A percentile compares a stretch with the other conserved stretches of the same genome.
Evolutionary conservation across 257 asterid species (phyloP).

Genomic region (Osmanthus fragrans): DNA sequence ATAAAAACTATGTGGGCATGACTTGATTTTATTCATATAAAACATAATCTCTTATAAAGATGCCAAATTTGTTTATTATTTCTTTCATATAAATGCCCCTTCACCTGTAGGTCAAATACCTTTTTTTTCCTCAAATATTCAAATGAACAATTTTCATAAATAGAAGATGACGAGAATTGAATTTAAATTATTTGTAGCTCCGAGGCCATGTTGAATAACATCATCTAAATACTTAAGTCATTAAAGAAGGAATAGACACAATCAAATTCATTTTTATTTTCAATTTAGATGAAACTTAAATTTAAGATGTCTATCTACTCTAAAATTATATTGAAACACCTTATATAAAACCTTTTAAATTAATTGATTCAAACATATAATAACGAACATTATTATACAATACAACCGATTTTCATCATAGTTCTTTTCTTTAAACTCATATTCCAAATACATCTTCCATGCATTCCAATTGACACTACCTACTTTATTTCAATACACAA

Average conservation of each 20-base stretch:
- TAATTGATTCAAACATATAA: not conserved
- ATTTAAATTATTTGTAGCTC: too few species aligned
- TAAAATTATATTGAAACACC: not conserved
- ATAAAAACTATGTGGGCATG: constrained; percentile 39
- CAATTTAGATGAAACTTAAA: too few species aligned
- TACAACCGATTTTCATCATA: not conserved
- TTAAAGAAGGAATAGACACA: too few species aligned
- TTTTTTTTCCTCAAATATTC: not conserved
- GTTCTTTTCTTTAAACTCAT: not conserved
- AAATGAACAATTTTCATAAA: not conserved
- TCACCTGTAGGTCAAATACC: not conserved
- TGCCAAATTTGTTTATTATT: too few species aligned
- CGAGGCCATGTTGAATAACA: too few species aligned
- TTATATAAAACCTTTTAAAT: too few species aligned
- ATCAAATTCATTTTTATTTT: too few species aligned
- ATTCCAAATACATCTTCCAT: constrained; percentile 20
- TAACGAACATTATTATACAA: too few species aligned
- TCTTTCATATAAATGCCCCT: not conserved
- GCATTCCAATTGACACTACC: not conserved
- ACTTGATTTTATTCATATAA: constrained; percentile 9
- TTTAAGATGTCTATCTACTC: too few species aligned
- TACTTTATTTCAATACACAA: constrained; percentile 9
- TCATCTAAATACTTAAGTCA: too few species aligned
- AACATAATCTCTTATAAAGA: too few species aligned
- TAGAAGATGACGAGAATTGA: too few species aligned